Base-by-base conservation (phyloP, 2,329 filamentous ascomycete species). In the Ramichloridium luteum region DNA sequence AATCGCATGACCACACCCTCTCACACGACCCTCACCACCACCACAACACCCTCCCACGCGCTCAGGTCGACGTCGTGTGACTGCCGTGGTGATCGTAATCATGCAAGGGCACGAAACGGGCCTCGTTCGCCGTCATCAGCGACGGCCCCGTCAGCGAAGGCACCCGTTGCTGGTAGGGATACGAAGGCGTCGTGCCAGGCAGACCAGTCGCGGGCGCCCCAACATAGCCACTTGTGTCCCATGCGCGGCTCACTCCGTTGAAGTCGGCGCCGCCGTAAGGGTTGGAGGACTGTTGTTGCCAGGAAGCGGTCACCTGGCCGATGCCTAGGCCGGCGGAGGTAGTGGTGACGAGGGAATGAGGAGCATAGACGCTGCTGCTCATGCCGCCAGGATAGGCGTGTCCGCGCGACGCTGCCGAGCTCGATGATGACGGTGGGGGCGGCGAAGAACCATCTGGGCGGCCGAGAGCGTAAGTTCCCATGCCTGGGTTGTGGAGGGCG, bases 381-480 rank as follows among this genome's bases (percentile, higher is more conserved):
- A 50, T 47, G 30, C 36, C 28, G 20, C 46, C 41, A 27, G 33
- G 33, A 32, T 54, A 54, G 14, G 45, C 44, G 36, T 50, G 48
- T 32, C 43, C 44, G 37, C 53, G 48, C 28, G 53, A 50, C 22
- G 46, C 38, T n/a, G 40, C 44, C 16, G 52, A 51, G 43, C 47
- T 53, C 17, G 45, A 44, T 25, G 48, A 47, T 23, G 50, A 48
- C 20, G 40, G 47, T 36, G 50, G 51, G 26, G 49, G 54, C n/a
- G n/a, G n/a, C n/a, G n/a, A n/a, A n/a, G n/a, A n/a, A n/a, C n/a
- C 64, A 32, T 64, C 61, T 30, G 59, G 60, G 37, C 59, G 58
- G 38, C 57, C 39, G 16, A 40, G 36, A 12, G 40, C 37, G 36
- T 47, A 49, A 35, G 42, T 43, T 31, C 49, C 40, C 37, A 43